Conservation (phyloP, 257 asterid genomes). For the Prunella vulgaris region DNA sequence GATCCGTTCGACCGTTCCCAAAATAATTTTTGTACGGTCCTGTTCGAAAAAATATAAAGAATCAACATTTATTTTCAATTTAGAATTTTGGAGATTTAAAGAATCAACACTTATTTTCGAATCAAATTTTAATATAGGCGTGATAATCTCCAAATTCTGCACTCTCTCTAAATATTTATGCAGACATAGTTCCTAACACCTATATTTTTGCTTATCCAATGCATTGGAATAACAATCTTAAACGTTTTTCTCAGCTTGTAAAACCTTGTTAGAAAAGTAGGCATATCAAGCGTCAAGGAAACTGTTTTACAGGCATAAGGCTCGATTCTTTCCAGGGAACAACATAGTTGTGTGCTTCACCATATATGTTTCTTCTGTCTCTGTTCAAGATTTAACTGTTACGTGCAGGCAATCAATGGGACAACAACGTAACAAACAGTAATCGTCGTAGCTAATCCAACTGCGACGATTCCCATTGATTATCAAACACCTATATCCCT, state of each 20-base stretch:
- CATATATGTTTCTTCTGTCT: conserved; percentile 25
- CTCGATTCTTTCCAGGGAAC: conserved; percentile 52
- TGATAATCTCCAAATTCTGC: too few species aligned
- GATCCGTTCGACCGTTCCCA: too few species aligned
- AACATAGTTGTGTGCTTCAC: conserved; percentile 38
- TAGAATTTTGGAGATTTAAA: too few species aligned
- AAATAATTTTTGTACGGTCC: too few species aligned
- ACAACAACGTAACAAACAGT: neutral
- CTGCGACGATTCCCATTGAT: neutral
- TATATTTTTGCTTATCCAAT: conserved; percentile 17
- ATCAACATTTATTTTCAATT: too few species aligned
- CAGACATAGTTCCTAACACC: neutral
- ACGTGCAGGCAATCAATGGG: conserved; percentile 9
- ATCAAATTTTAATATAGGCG: too few species aligned
- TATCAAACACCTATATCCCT: neutral
- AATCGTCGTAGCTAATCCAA: neutral
- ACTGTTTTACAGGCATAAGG: conserved; percentile 32
- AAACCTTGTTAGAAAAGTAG: neutral
- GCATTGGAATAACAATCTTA: conserved; percentile 5
- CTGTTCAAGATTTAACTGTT: conserved; percentile 12
- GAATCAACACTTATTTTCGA: too few species aligned
- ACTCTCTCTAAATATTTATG: neutral
- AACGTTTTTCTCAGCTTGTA: conserved; percentile 8
- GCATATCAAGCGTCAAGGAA: neutral
- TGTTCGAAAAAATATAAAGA: too few species aligned